phyloP scores from a whole-genome alignment of 2,329 filamentous ascomycete genomes.

The Phaeoacremonium minimum region DNA sequence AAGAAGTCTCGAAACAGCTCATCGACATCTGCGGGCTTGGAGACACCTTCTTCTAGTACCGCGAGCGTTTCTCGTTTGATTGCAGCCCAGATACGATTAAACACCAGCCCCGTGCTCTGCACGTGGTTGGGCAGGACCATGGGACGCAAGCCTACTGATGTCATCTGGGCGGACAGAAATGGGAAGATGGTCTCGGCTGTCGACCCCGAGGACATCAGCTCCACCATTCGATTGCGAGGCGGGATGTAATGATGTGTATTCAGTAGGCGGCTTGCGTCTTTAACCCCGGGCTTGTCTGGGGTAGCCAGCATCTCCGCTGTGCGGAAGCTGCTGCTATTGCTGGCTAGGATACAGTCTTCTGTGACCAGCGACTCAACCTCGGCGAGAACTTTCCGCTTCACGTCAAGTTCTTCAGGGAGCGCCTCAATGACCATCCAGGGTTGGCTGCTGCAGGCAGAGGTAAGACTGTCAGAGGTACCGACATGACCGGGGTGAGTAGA shows the following conservation, averaged over 20 bases:
- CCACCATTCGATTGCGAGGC: slow-evolving; percentile 37
- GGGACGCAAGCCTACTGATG: slow-evolving; percentile 34
- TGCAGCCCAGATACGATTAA: slow-evolving; percentile 53
- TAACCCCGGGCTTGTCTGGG: slow-evolving; percentile 11
- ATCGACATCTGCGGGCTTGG: slow-evolving; percentile 44
- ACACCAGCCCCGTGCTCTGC: slow-evolving; percentile 49
- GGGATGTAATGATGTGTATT: slow-evolving; percentile 52
- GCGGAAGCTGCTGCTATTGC: slow-evolving; percentile 23
- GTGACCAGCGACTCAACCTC: slow-evolving; percentile 20
- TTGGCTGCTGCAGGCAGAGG: slow-evolving; percentile 9
- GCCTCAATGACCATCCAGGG: slow-evolving; percentile 25
- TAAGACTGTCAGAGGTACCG: slow-evolving; percentile 15
- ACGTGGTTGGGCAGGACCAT: slow-evolving; percentile 31
- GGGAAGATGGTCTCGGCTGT: slow-evolving; percentile 37
- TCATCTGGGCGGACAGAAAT: slow-evolving; percentile 34
- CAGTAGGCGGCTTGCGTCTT: slow-evolving; percentile 25
- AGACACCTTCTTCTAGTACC: slow-evolving; percentile 45
- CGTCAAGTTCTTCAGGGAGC: slow-evolving; percentile 22
- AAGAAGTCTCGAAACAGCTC: slow-evolving; percentile 23
- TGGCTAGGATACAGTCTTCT: slow-evolving; percentile 20
- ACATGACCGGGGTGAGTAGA: slow-evolving; percentile 19
- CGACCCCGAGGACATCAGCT: slow-evolving; percentile 47
- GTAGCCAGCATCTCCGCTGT: slow-evolving; percentile 18
- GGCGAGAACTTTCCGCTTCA: slow-evolving; percentile 21
- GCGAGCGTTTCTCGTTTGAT: slow-evolving; percentile 46